Evolutionary conservation across 805 yeast genomes (phyloP).

Genomic region (Yamadazyma phyllophila): DNA sequence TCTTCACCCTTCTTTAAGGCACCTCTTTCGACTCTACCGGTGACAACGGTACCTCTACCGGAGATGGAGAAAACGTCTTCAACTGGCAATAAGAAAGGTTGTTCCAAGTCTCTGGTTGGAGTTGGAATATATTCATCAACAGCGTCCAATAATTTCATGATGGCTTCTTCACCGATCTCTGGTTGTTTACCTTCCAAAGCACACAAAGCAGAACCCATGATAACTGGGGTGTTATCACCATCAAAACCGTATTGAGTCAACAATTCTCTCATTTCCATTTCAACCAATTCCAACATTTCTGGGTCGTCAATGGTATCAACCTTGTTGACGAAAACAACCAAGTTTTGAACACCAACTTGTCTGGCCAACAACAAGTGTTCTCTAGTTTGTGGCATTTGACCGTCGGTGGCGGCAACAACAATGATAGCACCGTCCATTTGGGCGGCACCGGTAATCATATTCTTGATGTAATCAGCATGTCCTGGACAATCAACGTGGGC

Average conservation of each 20-base stretch:
- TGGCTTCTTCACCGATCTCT: slow-evolving; percentile 88
- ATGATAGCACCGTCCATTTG: slow-evolving; percentile 99
- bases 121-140: slow-evolving; percentile 95
- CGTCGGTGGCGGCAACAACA: slow-evolving; percentile 97
- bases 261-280: slow-evolving; percentile 99
- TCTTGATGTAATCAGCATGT: slow-evolving; percentile 97
- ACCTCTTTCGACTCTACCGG: slow-evolving; percentile 99
- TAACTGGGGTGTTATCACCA: slow-evolving; percentile 96
- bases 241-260: slow-evolving; percentile 90
- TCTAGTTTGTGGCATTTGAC: slow-evolving; percentile 99
- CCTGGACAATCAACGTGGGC: slow-evolving; percentile 83
- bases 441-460: slow-evolving; percentile 99
- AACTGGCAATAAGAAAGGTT: slow-evolving; percentile 94
- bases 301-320: slow-evolving; percentile 97
- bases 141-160: slow-evolving; percentile 80
- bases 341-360: slow-evolving; percentile 98
- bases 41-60: slow-evolving; percentile 99
- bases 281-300: slow-evolving; percentile 98
- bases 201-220: slow-evolving; percentile 98
- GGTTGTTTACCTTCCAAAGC: slow-evolving; percentile 87
- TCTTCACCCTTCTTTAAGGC: slow-evolving; percentile 97
- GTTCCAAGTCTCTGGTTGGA: slow-evolving; percentile 92
- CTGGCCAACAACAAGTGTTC: slow-evolving; percentile 97
- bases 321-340: slow-evolving; percentile 97
- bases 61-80: slow-evolving; percentile 98